Conservation (phyloP, 306 rosid genomes). For the Boehmeria nivea region DNA sequence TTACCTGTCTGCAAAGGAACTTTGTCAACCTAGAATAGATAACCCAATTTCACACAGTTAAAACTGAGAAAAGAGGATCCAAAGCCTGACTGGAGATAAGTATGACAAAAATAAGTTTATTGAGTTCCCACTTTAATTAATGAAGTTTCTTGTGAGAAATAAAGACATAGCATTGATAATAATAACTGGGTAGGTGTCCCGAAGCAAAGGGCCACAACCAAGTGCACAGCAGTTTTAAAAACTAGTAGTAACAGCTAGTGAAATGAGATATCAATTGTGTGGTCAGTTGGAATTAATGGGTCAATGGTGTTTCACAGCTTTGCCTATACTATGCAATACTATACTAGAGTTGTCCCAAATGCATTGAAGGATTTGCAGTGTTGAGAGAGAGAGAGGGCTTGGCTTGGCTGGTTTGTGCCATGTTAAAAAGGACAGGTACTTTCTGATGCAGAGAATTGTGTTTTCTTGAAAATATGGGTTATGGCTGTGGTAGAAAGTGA, state of each 20-base stretch:
- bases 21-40: not conserved
- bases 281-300: not conserved
- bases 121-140: too few relatives aligned
- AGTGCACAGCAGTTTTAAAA: not conserved
- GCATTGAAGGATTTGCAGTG: conserved; percentile 11
- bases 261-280: not conserved
- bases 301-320: not conserved
- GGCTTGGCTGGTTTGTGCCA: not conserved
- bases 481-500: conserved; percentile 17
- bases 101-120: too few relatives aligned
- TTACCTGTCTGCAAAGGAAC: not conserved
- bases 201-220: not conserved
- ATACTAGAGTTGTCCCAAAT: not conserved
- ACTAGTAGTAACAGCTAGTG: too few relatives aligned
- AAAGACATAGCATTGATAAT: too few relatives aligned
- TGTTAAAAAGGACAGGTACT: not conserved
- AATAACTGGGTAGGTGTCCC: conserved; percentile 10
- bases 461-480: not conserved
- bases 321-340: not conserved
- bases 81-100: too few relatives aligned
- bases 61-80: too few relatives aligned
- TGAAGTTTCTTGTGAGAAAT: conserved; percentile 11
- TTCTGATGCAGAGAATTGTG: not conserved
- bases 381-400: conserved; percentile 8
- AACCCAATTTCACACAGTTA: too few relatives aligned